These are phyloP conservation scores for Bremia lactucae DNA, from an alignment of 352 stramenopile species.

Conservation along the genomic window DNA sequence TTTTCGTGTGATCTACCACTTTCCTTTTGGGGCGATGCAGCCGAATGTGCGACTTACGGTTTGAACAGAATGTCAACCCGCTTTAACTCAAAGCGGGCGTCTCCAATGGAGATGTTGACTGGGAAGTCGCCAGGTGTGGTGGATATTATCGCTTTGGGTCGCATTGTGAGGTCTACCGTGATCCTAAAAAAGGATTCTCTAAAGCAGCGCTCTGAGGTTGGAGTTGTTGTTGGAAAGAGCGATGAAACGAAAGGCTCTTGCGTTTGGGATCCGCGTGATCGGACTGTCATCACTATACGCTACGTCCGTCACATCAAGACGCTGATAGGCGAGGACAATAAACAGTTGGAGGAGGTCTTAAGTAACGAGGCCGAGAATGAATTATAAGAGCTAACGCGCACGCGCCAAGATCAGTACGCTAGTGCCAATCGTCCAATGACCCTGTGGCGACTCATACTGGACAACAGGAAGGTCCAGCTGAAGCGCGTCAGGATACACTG, in stretches of 20 bases:
- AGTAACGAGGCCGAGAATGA: too few relatives aligned
- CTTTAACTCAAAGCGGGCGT: conserved; percentile 5
- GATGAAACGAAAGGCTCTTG: too few relatives aligned
- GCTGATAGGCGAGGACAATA: too few relatives aligned
- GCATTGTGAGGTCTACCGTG: not conserved
- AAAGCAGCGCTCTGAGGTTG: not conserved
- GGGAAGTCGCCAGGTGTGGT: not conserved
- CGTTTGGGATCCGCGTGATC: not conserved
- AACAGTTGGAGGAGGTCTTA: too few relatives aligned
- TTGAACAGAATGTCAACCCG: conserved; percentile 16
- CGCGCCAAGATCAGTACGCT: too few relatives aligned
- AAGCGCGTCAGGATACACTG: too few relatives aligned
- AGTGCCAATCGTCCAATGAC: too few relatives aligned
- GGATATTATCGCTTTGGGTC: conserved; percentile 4
- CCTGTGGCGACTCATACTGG: too few relatives aligned
- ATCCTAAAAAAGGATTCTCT: not conserved
- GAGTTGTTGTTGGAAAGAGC: too few relatives aligned
- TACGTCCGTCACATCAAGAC: too few relatives aligned
- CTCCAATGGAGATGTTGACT: conserved; percentile 5
- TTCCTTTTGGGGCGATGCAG: conserved; percentile 17
- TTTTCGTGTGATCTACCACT: conserved; percentile 14
- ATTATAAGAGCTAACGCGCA: too few relatives aligned
- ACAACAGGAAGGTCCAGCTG: too few relatives aligned
- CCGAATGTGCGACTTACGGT: conserved; percentile 18
- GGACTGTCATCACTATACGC: not conserved